Base-by-base conservation (phyloP, 768 basidiomycete genomes). In the Russula virescens region DNA sequence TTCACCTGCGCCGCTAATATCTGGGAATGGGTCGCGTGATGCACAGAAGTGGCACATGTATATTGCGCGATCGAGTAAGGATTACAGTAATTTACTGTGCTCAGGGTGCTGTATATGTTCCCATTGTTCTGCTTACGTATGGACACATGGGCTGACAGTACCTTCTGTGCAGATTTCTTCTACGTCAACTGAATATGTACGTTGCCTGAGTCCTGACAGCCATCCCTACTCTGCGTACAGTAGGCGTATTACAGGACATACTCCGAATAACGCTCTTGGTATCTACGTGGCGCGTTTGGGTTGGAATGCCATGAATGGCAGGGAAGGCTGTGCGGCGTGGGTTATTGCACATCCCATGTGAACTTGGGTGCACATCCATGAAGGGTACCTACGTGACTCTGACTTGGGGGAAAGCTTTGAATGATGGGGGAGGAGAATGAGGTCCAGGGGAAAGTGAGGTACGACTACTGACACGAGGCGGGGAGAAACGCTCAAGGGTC, bases 51-150 rank as follows among this genome's bases (percentile, higher is more conserved):
- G 43, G 43, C 25, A 40, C 16, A 38, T 54, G 43, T 35, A 3
- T 34, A 5, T 60, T 19, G 0, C 58, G n/a, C n/a, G n/a, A 64
- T 64, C 34, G 58, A 49, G 47, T 51, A 38, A 28, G 58, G 58
- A 63, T 63, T 63, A 46, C 38, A 11, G 58, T 47, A 59, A 57
- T n/a, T n/a, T n/a, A n/a, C n/a, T n/a, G n/a, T n/a, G n/a, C n/a
- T n/a, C n/a, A n/a, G n/a, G 14, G 42, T 46, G 51, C n/a, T n/a
- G 28, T 25, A 55, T 46, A 38, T 21, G 25, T 1, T n/a, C 31
- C 31, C 31, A 4, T 31, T 31, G 54, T 34, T 31, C 19, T 7
- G 47, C 52, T 60, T 60, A 60, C 62, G 56, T 63, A 49, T 10
- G 13, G 5, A 10, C 40, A 46, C n/a, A n/a, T 40, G 53, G 43